phyloP scores from a whole-genome alignment of 2,329 filamentous ascomycete species.

The Fusarium mexicanum region DNA sequence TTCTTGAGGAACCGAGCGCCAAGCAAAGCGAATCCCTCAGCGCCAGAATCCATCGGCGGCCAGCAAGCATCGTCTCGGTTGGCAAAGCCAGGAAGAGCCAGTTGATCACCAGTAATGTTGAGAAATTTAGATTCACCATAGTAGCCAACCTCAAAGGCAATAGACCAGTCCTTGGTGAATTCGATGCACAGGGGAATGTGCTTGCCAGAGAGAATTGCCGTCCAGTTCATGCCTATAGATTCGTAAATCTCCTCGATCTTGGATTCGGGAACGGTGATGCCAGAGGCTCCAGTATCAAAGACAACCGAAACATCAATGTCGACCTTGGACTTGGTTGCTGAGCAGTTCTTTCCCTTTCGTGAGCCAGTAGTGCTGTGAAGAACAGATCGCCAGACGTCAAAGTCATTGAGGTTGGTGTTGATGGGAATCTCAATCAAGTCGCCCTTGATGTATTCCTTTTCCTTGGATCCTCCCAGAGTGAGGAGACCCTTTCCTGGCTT shows the following conservation, averaged over 20 bases:
- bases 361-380: neutral
- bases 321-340: neutral
- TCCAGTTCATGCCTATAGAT: conserved; percentile 50
- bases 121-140: conserved; percentile 36
- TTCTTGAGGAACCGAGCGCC: conserved; percentile 44
- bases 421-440: conserved; percentile 33
- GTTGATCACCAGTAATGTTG: conserved; percentile 46
- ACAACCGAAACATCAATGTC: conserved; percentile 30
- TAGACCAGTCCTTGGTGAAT: conserved; percentile 49
- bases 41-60: conserved; percentile 46
- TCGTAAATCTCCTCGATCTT: conserved; percentile 44
- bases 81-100: conserved; percentile 47
- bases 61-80: conserved; percentile 48
- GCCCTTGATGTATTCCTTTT: conserved; percentile 44
- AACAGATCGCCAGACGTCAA: conserved; percentile 47
- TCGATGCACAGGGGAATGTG: conserved; percentile 49
- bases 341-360: conserved; percentile 29
- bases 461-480: conserved; percentile 47
- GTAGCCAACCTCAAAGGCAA: conserved; percentile 44
- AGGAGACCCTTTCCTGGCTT: conserved; percentile 40
- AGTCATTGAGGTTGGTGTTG: conserved; percentile 2
- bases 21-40: conserved; percentile 44
- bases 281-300: conserved; percentile 48
- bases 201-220: conserved; percentile 40
- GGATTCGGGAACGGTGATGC: conserved; percentile 40